Conservation (phyloP, 352 stramenopile genomes). For the Globisporangium acanthophoron region DNA sequence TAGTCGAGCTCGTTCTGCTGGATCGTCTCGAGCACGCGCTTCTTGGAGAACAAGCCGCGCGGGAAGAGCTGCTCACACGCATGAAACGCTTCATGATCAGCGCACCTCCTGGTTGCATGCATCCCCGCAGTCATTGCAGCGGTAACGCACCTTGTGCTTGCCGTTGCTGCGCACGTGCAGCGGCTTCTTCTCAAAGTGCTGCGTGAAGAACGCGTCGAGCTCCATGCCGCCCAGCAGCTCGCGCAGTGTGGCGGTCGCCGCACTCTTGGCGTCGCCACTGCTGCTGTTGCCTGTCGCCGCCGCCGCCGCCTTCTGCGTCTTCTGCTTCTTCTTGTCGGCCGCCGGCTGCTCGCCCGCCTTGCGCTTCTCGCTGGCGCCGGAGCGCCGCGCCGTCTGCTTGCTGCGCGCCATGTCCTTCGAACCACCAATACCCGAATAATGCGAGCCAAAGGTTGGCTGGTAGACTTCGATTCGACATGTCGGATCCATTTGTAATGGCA, state of each 20-base stretch:
- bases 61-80: conserved; percentile 32
- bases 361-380: conserved; percentile 10
- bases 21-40: conserved; percentile 58
- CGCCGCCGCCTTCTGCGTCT: conserved; percentile 10
- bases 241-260: conserved; percentile 28
- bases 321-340: neutral
- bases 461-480: neutral
- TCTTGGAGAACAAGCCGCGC: conserved; percentile 57
- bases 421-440: no score
- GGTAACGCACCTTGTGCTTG: conserved; percentile 22
- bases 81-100: neutral
- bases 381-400: conserved; percentile 33
- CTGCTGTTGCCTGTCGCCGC: neutral
- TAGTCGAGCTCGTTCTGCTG: conserved; percentile 50
- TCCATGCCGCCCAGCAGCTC: conserved; percentile 63
- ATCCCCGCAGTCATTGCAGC: neutral
- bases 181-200: conserved; percentile 87
- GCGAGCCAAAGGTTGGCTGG: no score
- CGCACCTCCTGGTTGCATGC: neutral
- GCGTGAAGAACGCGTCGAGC: conserved; percentile 47
- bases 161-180: conserved; percentile 52
- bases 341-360: conserved; percentile 4
- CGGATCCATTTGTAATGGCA: no score
- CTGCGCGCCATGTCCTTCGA: neutral
- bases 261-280: conserved; percentile 4